A percentile compares a stretch with the other conserved stretches of the same genome.
Evolutionary conservation across 108 stramenopile genomes (phyloP).

Genomic region (Conticribra guillardii): DNA sequence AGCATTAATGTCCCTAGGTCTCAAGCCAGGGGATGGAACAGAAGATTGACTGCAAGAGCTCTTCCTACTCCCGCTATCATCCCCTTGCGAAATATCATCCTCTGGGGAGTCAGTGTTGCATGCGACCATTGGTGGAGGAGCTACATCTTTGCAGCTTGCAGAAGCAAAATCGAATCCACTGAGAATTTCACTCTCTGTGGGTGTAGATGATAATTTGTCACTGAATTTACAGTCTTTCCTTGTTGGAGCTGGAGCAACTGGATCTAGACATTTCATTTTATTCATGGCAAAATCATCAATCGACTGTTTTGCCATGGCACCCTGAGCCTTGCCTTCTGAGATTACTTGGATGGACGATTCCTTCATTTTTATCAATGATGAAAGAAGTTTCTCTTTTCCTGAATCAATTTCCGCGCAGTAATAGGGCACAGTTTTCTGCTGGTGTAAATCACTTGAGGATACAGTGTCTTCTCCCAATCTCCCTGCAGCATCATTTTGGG

Average conservation of each 20-base stretch:
- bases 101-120: conserved; percentile 4
- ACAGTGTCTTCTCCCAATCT: conserved; percentile 13
- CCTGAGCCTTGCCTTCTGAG: conserved; percentile 17
- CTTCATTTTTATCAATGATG: conserved; percentile 17
- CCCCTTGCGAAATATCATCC: conserved; percentile 32
- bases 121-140: conserved; percentile 1
- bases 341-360: conserved; percentile 12
- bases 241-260: conserved; percentile 33
- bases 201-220: conserved; percentile 52
- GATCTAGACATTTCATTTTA: conserved; percentile 46
- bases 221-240: conserved; percentile 41
- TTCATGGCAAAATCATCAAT: conserved; percentile 49
- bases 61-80: conserved; percentile 35
- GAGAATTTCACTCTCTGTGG: conserved; percentile 47
- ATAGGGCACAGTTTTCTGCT: conserved; percentile 20
- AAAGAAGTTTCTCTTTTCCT: conserved; percentile 34
- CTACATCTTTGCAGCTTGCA: conserved; percentile 3
- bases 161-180: conserved; percentile 27
- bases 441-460: conserved; percentile 4
- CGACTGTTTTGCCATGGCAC: conserved; percentile 14
- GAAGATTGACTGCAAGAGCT: conserved; percentile 34
- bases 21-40: conserved; percentile 19
- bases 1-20: conserved; percentile 15
- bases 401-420: conserved; percentile 34
- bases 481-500: conserved; percentile 25